phyloP scores from a whole-genome alignment of 495 filamentous ascomycete species.

The Chaetomidium leptoderma region DNA sequence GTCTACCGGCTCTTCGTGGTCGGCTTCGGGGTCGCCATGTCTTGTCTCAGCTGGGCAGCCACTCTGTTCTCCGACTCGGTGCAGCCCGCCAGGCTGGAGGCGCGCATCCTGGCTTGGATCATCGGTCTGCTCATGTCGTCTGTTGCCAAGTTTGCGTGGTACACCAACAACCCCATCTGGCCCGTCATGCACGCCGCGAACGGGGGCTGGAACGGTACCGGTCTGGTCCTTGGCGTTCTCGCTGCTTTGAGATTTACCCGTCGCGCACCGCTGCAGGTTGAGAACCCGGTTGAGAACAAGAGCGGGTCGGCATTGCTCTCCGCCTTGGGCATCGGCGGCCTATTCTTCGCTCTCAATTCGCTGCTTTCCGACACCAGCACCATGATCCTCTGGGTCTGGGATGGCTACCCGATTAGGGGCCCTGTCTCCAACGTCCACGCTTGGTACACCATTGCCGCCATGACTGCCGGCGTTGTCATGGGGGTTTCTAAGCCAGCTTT shows the following conservation, averaged over 20 bases:
- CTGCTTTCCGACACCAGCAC: constrained; percentile 95
- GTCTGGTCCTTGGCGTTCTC: constrained; percentile 68
- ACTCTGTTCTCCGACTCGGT: constrained; percentile 72
- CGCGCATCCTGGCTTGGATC: constrained; percentile 71
- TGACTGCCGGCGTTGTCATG: constrained; percentile 76
- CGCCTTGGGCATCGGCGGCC: constrained; percentile 71
- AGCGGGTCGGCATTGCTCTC: constrained; percentile 68
- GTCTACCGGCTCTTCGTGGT: constrained; percentile 75
- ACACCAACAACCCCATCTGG: constrained; percentile 98
- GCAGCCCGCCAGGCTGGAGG: constrained; percentile 72
- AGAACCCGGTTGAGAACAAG: constrained; percentile 36
- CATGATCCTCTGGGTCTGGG: constrained; percentile 99
- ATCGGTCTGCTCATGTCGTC: constrained; percentile 80
- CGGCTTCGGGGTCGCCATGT: constrained; percentile 70
- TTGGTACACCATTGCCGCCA: constrained; percentile 73
- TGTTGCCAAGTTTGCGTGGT: constrained; percentile 87
- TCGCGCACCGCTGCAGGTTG: constrained; percentile 49
- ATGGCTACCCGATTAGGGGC: constrained; percentile 87
- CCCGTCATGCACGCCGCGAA: constrained; percentile 84
- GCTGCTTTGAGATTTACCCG: constrained; percentile 69
- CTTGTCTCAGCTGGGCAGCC: constrained; percentile 77
- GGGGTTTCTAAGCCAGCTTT: constrained; percentile 68
- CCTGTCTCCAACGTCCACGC: constrained; percentile 87
- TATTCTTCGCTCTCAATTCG: constrained; percentile 90
- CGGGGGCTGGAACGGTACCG: constrained; percentile 88